A percentile compares a stretch with the other conserved stretches of the same genome.
Conservation (phyloP, 805 yeast genomes). For the Pichia pseudocactophila region DNA sequence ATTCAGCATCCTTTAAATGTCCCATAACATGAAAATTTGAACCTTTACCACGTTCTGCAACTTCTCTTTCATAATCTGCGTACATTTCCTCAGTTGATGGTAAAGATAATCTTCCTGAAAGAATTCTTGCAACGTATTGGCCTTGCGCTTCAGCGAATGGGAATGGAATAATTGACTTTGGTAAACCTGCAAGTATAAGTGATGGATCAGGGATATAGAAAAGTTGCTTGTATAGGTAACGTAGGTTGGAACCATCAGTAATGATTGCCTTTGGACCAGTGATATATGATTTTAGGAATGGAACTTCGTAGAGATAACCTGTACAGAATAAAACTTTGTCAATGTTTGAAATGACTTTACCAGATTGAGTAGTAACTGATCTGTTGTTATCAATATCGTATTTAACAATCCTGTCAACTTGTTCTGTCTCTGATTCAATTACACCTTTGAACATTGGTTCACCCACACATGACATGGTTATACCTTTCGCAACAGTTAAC, state of each 20-base stretch:
- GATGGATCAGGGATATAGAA: conserved; percentile 40
- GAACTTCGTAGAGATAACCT: conserved; percentile 61
- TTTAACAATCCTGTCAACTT: conserved; percentile 19
- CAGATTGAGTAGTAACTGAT: conserved; percentile 41
- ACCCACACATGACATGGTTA: conserved; percentile 24
- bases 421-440: conserved; percentile 18
- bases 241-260: conserved; percentile 30
- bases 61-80: conserved; percentile 25
- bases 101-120: conserved; percentile 34
- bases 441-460: conserved; percentile 25
- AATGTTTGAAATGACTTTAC: conserved; percentile 35
- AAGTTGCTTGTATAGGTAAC: conserved; percentile 36
- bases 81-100: conserved; percentile 33
- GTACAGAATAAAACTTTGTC: conserved; percentile 63
- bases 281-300: conserved; percentile 40
- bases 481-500: conserved; percentile 22
- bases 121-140: conserved; percentile 32
- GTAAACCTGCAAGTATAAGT: conserved; percentile 33
- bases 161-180: conserved; percentile 41
- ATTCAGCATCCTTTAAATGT: conserved; percentile 52
- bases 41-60: conserved; percentile 38
- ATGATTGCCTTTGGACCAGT: conserved; percentile 21
- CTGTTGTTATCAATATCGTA: conserved; percentile 22
- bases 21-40: conserved; percentile 43
- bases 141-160: conserved; percentile 44